Percentiles rank a stretch among this genome's conserved stretches.
Evolutionary conservation across 78 protist species (phyloP).

Genomic region (Trichosphaerium sp.): DNA sequence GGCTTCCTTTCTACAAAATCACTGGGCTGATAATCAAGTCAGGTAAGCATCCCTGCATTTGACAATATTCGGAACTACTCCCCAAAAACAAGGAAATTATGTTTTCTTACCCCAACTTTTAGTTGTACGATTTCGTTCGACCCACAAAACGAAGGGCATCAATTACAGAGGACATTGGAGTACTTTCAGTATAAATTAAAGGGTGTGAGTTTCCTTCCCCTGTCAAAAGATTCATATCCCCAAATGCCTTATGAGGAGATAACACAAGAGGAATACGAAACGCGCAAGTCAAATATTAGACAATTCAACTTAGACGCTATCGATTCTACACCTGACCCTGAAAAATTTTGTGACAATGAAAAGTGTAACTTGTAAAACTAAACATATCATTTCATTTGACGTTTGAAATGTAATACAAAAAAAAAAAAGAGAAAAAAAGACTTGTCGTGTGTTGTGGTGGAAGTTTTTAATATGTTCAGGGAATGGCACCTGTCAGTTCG

Average conservation of each 20-base stretch:
- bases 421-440: too few relatives aligned
- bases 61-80: too few relatives aligned
- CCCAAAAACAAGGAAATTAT: too few relatives aligned
- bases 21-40: constrained; percentile 86
- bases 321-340: constrained; percentile 6
- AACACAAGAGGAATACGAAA: background rate
- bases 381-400: too few relatives aligned
- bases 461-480: too few relatives aligned
- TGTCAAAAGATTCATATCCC: background rate
- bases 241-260: constrained; percentile 51
- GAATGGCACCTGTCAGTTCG: too few relatives aligned
- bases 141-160: constrained; percentile 61
- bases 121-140: constrained; percentile 80
- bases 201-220: constrained; percentile 65
- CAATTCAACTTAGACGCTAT: constrained; percentile 3
- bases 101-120: too few relatives aligned
- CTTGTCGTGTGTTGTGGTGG: too few relatives aligned
- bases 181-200: constrained; percentile 83
- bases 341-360: constrained; percentile 45
- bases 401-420: too few relatives aligned
- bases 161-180: constrained; percentile 54
- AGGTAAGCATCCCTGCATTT: too few relatives aligned
- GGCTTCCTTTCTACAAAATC: constrained; percentile 72
- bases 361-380: too few relatives aligned
- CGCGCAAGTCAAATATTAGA: background rate